phyloP scores from a whole-genome alignment of 305 asterid species.

The Solanum hybrid region DNA sequence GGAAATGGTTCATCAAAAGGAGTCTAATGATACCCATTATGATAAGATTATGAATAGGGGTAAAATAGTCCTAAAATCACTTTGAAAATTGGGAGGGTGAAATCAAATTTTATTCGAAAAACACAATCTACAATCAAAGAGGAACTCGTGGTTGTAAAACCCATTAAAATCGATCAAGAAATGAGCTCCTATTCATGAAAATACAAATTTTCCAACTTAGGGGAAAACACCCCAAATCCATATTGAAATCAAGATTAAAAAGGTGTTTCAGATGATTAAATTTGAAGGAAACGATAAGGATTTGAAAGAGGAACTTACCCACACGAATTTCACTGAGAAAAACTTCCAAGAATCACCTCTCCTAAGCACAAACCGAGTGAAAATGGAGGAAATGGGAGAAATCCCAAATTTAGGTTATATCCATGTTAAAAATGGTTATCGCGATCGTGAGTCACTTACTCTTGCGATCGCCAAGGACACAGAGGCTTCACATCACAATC shows the following conservation, averaged over 20 bases:
- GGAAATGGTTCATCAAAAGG: neutral
- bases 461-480: neutral
- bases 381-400: neutral
- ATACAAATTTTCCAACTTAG: neutral
- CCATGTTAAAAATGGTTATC: neutral
- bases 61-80: neutral
- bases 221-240: neutral
- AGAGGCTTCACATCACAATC: neutral
- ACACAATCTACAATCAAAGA: neutral
- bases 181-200: neutral
- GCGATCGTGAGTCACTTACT: neutral
- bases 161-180: neutral
- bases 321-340: neutral
- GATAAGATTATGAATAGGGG: neutral
- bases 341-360: neutral
- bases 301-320: neutral
- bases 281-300: neutral
- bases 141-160: neutral
- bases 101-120: no score
- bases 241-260: neutral
- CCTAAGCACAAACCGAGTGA: neutral
- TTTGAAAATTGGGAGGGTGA: neutral
- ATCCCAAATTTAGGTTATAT: neutral
- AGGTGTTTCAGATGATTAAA: neutral
- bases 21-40: neutral